Percentiles rank a stretch among this genome's conserved stretches.
Evolutionary conservation across 176 grass and related monocot species (phyloP).

Genomic region (Rhynchospora breviuscula): DNA sequence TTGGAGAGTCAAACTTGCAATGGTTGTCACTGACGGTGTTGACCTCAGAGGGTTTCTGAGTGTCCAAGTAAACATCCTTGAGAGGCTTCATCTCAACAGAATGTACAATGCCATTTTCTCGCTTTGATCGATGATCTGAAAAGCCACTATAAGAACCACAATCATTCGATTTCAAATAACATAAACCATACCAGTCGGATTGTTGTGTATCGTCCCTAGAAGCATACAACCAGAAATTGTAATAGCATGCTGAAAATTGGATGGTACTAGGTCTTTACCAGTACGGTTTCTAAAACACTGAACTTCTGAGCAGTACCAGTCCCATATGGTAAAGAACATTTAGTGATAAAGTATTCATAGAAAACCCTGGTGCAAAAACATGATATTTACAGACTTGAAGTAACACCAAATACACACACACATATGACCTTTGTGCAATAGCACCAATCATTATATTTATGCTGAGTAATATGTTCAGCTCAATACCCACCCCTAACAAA

Average conservation of each 20-base stretch:
- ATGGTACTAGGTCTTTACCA: background rate
- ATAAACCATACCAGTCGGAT: background rate
- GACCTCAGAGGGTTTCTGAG: conserved; percentile 37
- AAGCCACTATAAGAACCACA: conserved; percentile 53
- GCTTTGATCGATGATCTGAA: conserved; percentile 56
- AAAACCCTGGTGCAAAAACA: background rate
- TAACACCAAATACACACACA: too few species aligned
- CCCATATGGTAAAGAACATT: background rate
- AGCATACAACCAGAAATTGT: background rate
- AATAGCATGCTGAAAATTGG: background rate
- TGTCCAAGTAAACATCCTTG: conserved; percentile 38
- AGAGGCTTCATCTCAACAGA: conserved; percentile 39
- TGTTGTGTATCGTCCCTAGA: background rate
- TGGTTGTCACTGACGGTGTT: conserved; percentile 36
- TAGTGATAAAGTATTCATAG: background rate
- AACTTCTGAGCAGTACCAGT: background rate
- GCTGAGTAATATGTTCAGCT: background rate
- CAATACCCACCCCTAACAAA: background rate
- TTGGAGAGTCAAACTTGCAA: conserved; percentile 10
- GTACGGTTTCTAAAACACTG: background rate
- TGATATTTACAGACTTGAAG: background rate
- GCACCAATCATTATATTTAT: background rate
- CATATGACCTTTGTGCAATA: background rate
- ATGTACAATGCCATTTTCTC: conserved; percentile 65
- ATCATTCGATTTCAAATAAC: conserved; percentile 30